Percentiles rank a stretch among this genome's conserved stretches.
Conservation (phyloP, 1,284 basidiomycete genomes). For the Sporisorium iseilematis-ciliati region DNA sequence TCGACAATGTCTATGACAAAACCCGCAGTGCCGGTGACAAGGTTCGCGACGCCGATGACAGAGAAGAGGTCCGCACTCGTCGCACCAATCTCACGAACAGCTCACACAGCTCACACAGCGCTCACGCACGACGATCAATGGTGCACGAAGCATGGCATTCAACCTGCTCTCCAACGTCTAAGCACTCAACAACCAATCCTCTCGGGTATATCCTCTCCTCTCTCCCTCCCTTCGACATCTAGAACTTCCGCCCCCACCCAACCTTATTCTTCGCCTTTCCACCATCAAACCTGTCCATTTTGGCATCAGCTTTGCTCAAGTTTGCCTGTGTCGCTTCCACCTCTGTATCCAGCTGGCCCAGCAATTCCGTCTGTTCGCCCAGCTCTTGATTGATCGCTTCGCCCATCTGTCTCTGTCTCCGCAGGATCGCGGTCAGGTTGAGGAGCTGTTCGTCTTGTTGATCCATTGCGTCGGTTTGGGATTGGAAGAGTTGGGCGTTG, state of each 20-base stretch:
- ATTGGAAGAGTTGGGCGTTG: slow-evolving; percentile 80
- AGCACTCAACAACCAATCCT: too few relatives aligned
- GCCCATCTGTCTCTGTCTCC: slow-evolving; percentile 86
- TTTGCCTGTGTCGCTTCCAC: slow-evolving; percentile 82
- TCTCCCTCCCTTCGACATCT: too few relatives aligned
- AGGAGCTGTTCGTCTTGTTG: slow-evolving; percentile 86
- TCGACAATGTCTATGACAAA: too few relatives aligned
- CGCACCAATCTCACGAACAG: too few relatives aligned
- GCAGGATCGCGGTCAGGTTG: slow-evolving; percentile 83
- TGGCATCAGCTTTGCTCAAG: slow-evolving; percentile 81
- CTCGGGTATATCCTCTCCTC: too few relatives aligned
- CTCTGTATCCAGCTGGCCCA: slow-evolving; percentile 82
- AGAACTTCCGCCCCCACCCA: slow-evolving; percentile 41
- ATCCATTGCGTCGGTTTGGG: slow-evolving; percentile 84
- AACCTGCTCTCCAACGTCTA: too few relatives aligned
- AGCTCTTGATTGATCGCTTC: slow-evolving; percentile 89
- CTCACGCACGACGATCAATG: too few relatives aligned
- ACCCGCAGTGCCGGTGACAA: too few relatives aligned
- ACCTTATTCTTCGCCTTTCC: slow-evolving; percentile 34
- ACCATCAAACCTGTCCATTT: slow-evolving; percentile 74
- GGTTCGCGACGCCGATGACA: too few relatives aligned
- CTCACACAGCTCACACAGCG: too few relatives aligned
- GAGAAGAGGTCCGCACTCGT: too few relatives aligned
- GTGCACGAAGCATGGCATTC: too few relatives aligned
- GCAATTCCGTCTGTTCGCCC: slow-evolving; percentile 83